Base-by-base conservation (phyloP, 306 rosid species). In the Aeschynomene evenia region DNA sequence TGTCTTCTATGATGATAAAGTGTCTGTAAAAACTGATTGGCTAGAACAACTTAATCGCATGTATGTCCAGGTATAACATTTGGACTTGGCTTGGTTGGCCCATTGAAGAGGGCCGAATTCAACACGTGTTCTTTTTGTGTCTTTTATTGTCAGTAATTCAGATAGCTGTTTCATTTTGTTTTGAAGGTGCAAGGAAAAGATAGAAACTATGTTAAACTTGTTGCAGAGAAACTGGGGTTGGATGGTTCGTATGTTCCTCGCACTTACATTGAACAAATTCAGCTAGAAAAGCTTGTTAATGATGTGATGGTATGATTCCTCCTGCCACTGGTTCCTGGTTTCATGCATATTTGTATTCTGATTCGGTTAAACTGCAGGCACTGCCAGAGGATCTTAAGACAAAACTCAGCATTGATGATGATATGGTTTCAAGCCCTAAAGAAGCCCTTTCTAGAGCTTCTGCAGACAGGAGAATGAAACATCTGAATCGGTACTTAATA, bases 381-480 rank as follows among this genome's bases (percentile, higher is more conserved):
- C 74, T 94, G 85, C 99, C 99, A 64, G 99, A 87, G 80, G 99
- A 94, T 81, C 85, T 94, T 66, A 91, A 65, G 81, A 66, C 97
- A 66, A 85, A 91, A 76, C 96, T 94, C 76, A 94, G 97, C 78
- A 78, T 94, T 73, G 96, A 91, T 0, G 96, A 91, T 60, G 99
- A 94, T 66, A 54, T 74, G 20, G 80, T 80, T 84, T 87, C 87
- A 36, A 94, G 97, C 83, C 99, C 99, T 34, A 94, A 94, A 86
- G 99, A 94, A 77, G 99, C 99, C 71, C 95, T 94, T 74, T 88
- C 99, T 71, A 86, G 91, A 74, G 97, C 97, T 33, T 91, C 99
- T 19, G 91, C 97, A 40, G 99, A 94, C 82, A 87, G 91, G 82
- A 87, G 99, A 75, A 85, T 67, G 65, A 91, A 94, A 81, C 71